Evolutionary conservation across 805 yeast species (phyloP).

Genomic region (Candida yuanshanica): DNA sequence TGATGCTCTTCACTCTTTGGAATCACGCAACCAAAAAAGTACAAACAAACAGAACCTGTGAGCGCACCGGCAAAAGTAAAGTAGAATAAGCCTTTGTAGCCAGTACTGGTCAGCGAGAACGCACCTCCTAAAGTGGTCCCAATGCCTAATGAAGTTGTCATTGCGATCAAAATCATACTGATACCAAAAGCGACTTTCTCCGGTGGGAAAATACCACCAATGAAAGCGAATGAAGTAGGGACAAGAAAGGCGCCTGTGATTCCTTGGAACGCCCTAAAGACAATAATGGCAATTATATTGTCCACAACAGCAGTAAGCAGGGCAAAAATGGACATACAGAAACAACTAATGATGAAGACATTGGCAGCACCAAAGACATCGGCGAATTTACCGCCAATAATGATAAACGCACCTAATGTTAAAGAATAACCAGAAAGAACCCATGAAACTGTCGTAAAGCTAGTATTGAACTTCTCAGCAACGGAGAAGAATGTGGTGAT

Average conservation of each 20-base stretch:
- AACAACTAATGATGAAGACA: constrained; percentile 24
- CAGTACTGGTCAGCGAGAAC: constrained; percentile 30
- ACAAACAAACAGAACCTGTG: constrained; percentile 17
- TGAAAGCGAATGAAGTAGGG: constrained; percentile 32
- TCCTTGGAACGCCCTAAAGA: constrained; percentile 42
- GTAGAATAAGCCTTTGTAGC: constrained; percentile 35
- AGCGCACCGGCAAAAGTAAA: constrained; percentile 30
- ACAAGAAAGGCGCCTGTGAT: constrained; percentile 35
- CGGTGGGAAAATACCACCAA: constrained; percentile 27
- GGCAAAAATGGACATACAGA: constrained; percentile 22
- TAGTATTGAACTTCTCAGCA: constrained; percentile 1
- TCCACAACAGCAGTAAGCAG: constrained; percentile 33
- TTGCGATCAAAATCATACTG: constrained; percentile 21
- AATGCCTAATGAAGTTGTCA: constrained; percentile 30
- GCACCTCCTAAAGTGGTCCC: constrained; percentile 43
- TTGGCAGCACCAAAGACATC: constrained; percentile 36
- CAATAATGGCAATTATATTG: constrained; percentile 31
- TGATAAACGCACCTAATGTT: constrained; percentile 39
- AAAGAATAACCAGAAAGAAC: constrained; percentile 38
- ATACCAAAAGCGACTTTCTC: constrained; percentile 24
- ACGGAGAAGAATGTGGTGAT: constrained; percentile 4
- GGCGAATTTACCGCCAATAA: constrained; percentile 36
- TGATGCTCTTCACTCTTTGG: constrained; percentile 21
- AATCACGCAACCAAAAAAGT: constrained; percentile 27
- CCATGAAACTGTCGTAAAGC: constrained; percentile 29